Evolutionary conservation across 768 basidiomycete genomes (phyloP).

Genomic region (Agaricus blazei): DNA sequence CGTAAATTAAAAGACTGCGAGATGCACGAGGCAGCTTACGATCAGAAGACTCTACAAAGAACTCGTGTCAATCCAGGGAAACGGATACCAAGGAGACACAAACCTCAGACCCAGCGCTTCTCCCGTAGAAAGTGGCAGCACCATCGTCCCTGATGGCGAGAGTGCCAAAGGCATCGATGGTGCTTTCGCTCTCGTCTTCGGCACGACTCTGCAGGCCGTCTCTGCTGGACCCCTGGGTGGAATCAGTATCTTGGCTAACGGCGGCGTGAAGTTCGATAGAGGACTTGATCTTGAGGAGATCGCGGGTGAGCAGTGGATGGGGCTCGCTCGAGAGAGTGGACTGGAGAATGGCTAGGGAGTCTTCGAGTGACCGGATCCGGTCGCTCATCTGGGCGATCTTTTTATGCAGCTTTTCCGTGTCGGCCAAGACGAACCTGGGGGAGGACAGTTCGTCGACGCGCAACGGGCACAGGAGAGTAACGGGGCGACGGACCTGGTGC

Average conservation of each 20-base stretch:
- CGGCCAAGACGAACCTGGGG: conserved; percentile 62
- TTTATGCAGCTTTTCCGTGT: conserved; percentile 63
- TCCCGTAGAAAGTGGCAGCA: conserved; percentile 65
- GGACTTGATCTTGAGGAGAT: conserved; percentile 61
- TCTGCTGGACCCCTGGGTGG: background rate
- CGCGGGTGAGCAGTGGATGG: conserved; percentile 57
- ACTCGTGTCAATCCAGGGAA: conserved; percentile 10
- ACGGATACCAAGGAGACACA: conserved; percentile 17
- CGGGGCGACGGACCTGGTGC: conserved; percentile 51
- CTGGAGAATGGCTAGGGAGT: conserved; percentile 56
- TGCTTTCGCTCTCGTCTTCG: conserved; percentile 40
- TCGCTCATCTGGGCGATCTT: conserved; percentile 67
- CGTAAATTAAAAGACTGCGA: background rate
- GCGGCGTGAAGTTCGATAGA: conserved; percentile 66
- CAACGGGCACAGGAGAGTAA: background rate
- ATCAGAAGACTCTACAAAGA: conserved; percentile 46
- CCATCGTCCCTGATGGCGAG: conserved; percentile 66
- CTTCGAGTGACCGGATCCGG: conserved; percentile 67
- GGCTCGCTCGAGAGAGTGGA: conserved; percentile 40
- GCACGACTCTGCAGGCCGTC: background rate
- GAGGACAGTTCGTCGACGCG: background rate
- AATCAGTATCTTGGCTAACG: conserved; percentile 30
- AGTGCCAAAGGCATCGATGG: conserved; percentile 67
- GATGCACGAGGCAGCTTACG: conserved; percentile 28
- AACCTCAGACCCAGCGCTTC: conserved; percentile 71